Evolutionary conservation across 2,329 filamentous ascomycete species (phyloP).

Genomic region (Neocucurbitaria cava): DNA sequence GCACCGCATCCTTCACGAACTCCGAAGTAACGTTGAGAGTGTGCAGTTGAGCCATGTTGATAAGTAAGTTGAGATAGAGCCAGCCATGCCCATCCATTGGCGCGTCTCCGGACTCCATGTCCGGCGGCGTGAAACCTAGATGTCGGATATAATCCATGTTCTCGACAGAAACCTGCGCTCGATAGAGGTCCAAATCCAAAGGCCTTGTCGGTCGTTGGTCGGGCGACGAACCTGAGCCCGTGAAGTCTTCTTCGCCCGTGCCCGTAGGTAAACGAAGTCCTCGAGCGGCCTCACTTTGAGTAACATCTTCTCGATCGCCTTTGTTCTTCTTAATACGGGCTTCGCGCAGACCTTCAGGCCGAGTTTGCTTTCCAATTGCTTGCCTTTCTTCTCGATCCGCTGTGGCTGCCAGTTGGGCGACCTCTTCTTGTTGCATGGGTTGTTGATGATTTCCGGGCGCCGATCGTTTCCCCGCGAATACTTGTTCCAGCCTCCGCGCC

Average conservation of each 20-base stretch:
- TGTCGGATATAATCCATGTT: conserved; percentile 83
- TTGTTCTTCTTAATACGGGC: conserved; percentile 52
- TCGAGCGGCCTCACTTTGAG: conserved; percentile 22
- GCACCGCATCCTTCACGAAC: conserved; percentile 76
- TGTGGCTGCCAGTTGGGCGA: conserved; percentile 61
- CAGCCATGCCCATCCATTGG: conserved; percentile 74
- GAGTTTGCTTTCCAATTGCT: conserved; percentile 44
- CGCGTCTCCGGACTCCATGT: conserved; percentile 58
- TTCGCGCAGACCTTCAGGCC: conserved; percentile 54
- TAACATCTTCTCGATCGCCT: conserved; percentile 18
- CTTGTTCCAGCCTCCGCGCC: conserved; percentile 76
- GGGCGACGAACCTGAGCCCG: conserved; percentile 51
- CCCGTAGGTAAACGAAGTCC: conserved; percentile 22
- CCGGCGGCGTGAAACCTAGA: conserved; percentile 70
- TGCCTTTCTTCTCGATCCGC: conserved; percentile 53
- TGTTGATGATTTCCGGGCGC: conserved; percentile 55
- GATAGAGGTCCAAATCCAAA: conserved; percentile 77
- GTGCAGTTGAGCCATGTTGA: conserved; percentile 83
- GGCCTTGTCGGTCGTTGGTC: conserved; percentile 81
- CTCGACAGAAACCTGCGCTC: conserved; percentile 75
- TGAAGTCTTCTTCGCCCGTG: conserved; percentile 35
- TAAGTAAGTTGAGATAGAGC: conserved; percentile 82
- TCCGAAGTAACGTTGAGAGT: conserved; percentile 82
- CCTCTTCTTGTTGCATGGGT: conserved; percentile 63
- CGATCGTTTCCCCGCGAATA: conserved; percentile 76